Evolutionary conservation across 129 eudicot genomes (phyloP).

Genomic region (Pittosporum tobira): DNA sequence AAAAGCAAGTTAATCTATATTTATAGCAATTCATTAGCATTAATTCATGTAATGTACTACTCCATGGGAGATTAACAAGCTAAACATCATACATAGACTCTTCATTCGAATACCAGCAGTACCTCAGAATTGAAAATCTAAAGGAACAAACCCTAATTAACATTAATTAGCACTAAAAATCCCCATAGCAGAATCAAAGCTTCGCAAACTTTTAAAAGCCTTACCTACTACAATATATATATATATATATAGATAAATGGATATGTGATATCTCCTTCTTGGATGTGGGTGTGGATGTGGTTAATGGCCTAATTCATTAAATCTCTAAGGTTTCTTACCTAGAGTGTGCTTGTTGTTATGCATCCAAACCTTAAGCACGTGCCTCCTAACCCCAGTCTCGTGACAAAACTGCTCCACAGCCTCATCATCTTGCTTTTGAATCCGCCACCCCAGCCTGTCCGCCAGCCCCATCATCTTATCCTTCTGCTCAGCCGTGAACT

Average conservation of each 20-base stretch:
- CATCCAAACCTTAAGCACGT: conserved; percentile 69
- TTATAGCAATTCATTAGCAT: too few relatives aligned
- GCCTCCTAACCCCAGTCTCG: conserved; percentile 48
- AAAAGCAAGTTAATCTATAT: too few relatives aligned
- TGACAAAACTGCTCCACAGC: conserved; percentile 41
- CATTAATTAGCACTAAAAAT: neutral
- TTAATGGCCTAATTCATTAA: neutral
- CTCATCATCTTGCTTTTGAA: conserved; percentile 47
- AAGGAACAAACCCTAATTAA: neutral
- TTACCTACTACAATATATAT: neutral
- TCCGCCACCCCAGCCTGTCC: conserved; percentile 54
- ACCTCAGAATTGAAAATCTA: too few relatives aligned
- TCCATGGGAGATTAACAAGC: too few relatives aligned
- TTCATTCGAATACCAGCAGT: too few relatives aligned
- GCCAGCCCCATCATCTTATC: conserved; percentile 52
- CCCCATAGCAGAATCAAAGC: neutral
- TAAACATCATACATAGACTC: too few relatives aligned
- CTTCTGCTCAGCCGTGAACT: conserved; percentile 53
- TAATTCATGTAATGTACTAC: too few relatives aligned
- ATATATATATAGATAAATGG: neutral
- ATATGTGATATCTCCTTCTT: neutral
- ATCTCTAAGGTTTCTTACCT: conserved; percentile 40
- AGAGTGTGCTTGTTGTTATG: conserved; percentile 70
- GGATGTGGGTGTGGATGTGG: neutral
- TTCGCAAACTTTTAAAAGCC: too few relatives aligned